Evolutionary conservation across 2,329 filamentous ascomycete genomes (phyloP).

Genomic region (Colletotrichum gigasporum): DNA sequence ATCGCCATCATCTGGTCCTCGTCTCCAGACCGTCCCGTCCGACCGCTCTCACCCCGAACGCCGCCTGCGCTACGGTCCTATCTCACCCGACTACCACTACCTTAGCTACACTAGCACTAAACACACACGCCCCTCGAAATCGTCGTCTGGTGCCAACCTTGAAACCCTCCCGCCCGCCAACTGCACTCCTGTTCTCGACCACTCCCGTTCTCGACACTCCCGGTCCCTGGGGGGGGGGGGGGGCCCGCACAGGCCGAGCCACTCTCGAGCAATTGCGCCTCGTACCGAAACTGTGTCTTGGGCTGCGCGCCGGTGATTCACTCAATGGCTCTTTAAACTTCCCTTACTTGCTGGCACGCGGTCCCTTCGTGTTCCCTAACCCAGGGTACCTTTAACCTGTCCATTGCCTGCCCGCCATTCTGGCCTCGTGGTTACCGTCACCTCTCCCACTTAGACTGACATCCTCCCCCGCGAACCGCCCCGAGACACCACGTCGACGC

Average conservation of each 20-base stretch:
- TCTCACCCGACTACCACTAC: background rate
- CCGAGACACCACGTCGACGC: slow-evolving; percentile 6
- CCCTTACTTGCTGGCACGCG: slow-evolving; percentile 24
- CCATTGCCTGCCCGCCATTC: background rate
- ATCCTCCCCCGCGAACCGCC: slow-evolving; percentile 3
- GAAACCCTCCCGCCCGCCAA: slow-evolving; percentile 27
- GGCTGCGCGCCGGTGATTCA: slow-evolving; percentile 28
- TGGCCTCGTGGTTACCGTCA: slow-evolving; percentile 8
- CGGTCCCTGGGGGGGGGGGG: slow-evolving; percentile 15
- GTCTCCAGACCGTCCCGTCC: slow-evolving; percentile 12
- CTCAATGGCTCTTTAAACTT: slow-evolving; percentile 31
- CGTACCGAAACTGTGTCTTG: slow-evolving; percentile 30
- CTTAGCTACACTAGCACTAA: background rate
- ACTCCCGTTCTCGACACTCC: slow-evolving; percentile 25
- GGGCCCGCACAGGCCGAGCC: slow-evolving; percentile 29
- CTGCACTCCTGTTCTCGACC: too few relatives aligned
- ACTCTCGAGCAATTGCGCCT: slow-evolving; percentile 29
- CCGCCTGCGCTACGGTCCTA: slow-evolving; percentile 25
- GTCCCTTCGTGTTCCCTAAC: slow-evolving; percentile 10
- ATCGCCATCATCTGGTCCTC: slow-evolving; percentile 23
- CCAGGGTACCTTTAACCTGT: slow-evolving; percentile 6
- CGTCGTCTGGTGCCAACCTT: slow-evolving; percentile 16
- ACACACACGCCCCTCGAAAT: slow-evolving; percentile 10
- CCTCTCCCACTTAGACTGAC: background rate
- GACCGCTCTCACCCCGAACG: slow-evolving; percentile 17